Conservation (phyloP, 768 basidiomycete species). For the Hygrophorus russula region DNA sequence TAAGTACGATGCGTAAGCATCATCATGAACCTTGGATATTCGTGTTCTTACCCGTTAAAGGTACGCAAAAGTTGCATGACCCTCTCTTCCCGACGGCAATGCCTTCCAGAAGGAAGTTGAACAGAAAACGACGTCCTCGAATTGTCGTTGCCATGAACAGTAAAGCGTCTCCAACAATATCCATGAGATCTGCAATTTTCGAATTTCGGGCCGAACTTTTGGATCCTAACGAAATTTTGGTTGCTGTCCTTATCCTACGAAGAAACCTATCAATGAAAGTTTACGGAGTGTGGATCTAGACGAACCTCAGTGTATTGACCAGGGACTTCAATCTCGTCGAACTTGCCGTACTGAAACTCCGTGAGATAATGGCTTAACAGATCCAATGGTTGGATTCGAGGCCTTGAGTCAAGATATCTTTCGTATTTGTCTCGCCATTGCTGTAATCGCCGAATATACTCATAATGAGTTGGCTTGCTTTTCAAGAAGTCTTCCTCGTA, state of each 20-base stretch:
- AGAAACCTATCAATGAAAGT: neutral
- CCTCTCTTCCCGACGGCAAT: constrained; percentile 85
- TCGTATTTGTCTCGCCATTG: constrained; percentile 91
- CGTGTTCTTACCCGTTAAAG: constrained; percentile 66
- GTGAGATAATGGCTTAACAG: constrained; percentile 84
- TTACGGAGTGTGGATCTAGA: neutral
- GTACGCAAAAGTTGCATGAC: constrained; percentile 89
- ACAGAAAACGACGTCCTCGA: constrained; percentile 85
- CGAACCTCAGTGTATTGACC: constrained; percentile 95
- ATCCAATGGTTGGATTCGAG: constrained; percentile 77
- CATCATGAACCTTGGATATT: constrained; percentile 1
- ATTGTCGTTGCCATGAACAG: constrained; percentile 83
- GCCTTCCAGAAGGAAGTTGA: constrained; percentile 77
- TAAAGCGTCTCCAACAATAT: constrained; percentile 82
- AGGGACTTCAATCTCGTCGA: constrained; percentile 97
- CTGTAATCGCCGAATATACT: constrained; percentile 86
- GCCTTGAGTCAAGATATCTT: constrained; percentile 67
- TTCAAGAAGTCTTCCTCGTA: constrained; percentile 87
- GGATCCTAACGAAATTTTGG: constrained; percentile 82
- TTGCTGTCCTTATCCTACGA: constrained; percentile 87
- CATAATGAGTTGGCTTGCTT: constrained; percentile 67
- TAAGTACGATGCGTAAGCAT: constrained; percentile 17
- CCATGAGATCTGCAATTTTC: constrained; percentile 85
- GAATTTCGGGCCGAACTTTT: constrained; percentile 82
- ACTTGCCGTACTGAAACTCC: constrained; percentile 96